Evolutionary conservation across 805 yeast species (phyloP), one percentile per base, ranked within the genome.

Genomic region (Candida maltosa): DNA sequence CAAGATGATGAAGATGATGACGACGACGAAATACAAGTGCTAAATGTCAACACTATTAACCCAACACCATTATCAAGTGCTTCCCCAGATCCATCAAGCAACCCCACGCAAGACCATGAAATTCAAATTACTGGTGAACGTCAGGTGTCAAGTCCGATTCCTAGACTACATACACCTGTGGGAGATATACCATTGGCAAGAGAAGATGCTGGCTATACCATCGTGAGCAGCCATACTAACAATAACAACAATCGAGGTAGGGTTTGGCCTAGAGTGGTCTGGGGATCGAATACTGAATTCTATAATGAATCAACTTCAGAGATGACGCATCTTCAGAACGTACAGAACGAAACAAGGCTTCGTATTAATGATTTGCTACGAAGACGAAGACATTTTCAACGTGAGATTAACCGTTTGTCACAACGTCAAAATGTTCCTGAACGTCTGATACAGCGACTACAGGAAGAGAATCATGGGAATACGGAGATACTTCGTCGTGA

Each of bases 31-130:
- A 7, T 32, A 7, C 20, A 34, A 26, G 23, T 34, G 9, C 7
- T 30, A 15, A 23, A 34, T 26, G 23, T 34, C 4, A 34, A 34
- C 16, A 29, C 34, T 3, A 23, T 32, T 10, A 30, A 34, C 17
- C 38, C 38, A 17, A 34, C 38, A 18, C 36, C 36, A 8, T 14
- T 32, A 32, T 10, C 18, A 3, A 21, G 10, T 21, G 10, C 7
- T 10, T 7, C 23, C 23, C 23, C 23, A 8, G 10, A 10, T 10
- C 5, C 17, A 12, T 19, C n/a, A 19, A 9, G 10, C 14, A 32
- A 26, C 20, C 16, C 16, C 26, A 4, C n/a, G 4, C 16, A 10
- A 4, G 8, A 20, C 4, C 29, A 24, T 15, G 36, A 32, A 6
- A 26, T 32, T 17, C 26, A 32, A 21, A 32, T 32, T 10, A 32